Base-by-base conservation (phyloP, 768 basidiomycete species). In the Suillus plorans region DNA sequence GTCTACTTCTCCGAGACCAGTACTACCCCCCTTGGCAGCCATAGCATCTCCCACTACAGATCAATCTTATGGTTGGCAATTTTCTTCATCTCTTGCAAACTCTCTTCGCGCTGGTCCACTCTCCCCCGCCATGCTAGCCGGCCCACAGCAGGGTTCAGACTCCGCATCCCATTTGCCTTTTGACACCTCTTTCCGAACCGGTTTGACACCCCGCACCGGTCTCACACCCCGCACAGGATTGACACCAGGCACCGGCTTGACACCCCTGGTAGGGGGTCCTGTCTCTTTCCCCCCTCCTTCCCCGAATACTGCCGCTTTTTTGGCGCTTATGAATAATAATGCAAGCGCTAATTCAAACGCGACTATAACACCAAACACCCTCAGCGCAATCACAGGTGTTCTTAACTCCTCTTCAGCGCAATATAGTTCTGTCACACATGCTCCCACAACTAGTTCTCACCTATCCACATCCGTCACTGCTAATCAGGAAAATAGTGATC, bases 81-180 rank as follows among this genome's bases (percentile, higher is more conserved):
- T 88, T 73, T 82, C 85, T 49, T 76, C 84, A 16, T 82, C 87
- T 50, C 79, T 89, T 58, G 77, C 82, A 50, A 91, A 91, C 76
- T 95, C 94, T 3, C 86, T 99, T 41, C 89, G 97, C 55, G 86
- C 95, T 0, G 97, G 96, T 5, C 97, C 97, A 1, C 89, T 99
- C 62, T 95, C 93, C 6, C 97, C 97, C 37, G 95, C 97, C 62
- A 97, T 98, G 94, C 89, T 97, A 65, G 88, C 93, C 34, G 97
- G 92, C 10, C 96, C 95, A 4, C 89, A 87, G 74, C 82, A 82
- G 56, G 69, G 79, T 60, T 78, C 77, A 41, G 82, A 71, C 73
- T 70, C 72, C n/a, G 71, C 75, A 28, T 66, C 75, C 55, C 76
- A 77, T 56, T 66, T 76, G 4, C 77, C 77, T 59, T 96, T 94